Evolutionary conservation across 768 basidiomycete species (phyloP), one percentile per base, ranked within the genome.

Genomic region (Naganishia friedmannii): DNA sequence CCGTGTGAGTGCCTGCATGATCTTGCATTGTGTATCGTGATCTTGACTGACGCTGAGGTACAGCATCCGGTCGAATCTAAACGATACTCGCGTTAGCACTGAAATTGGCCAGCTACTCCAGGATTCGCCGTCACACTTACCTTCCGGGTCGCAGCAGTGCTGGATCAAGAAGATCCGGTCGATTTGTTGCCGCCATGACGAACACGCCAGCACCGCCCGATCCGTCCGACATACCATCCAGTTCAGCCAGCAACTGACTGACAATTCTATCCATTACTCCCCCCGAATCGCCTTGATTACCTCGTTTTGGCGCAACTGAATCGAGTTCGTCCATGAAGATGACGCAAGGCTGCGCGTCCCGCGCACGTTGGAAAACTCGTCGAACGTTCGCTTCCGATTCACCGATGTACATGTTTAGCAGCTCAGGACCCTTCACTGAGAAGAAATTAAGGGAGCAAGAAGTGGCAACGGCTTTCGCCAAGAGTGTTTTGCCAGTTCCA

Each of bases 341-440:
- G 55, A 96, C 90, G 80, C 94, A 97, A 9, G 94, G 94, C 66
- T 87, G 88, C 1, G 94, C 94, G 82, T 94, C 93, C 65, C 91
- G 83, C 31, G 94, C 94, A 15, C 88, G 87, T 78, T 94, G 91
- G 80, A 97, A 97, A 0, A 97, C 88, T 19, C 89, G 85, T 17
- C 81, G 77, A 29, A 82, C 81, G 58, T 82, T 82, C 45, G 81
- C 81, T 81, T 97, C 96, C 7, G 95, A 98, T 86, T 99, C 96
- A 88, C 96, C 96, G 83, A 99, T 98, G 93, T 96, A 99, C 95
- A 98, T 98, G 7, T 94, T 99, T 53, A 98, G 88, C 53, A 97
- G 86, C 83, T 97, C 96, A 72, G 95, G 95, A 74, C 96, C 95
- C 88, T 99, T 99, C 75, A 96, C 88, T n/a, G 92, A 94, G 82